Conservation (phyloP, 2,329 filamentous ascomycete species). For the Triangularia setosa region DNA sequence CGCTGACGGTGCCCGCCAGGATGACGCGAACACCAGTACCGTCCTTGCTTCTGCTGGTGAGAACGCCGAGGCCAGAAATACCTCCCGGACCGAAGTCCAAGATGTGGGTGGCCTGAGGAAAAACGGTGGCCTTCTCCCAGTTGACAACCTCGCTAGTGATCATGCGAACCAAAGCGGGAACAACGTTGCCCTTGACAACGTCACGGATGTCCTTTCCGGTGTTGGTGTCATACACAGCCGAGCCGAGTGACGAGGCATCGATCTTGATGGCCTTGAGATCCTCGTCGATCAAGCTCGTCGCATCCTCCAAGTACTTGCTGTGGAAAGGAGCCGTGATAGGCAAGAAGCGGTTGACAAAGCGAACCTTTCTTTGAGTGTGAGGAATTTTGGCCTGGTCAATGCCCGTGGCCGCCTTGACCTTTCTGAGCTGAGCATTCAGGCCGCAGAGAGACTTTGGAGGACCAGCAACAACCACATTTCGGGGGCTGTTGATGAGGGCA, state of each 20-base stretch:
- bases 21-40: slow-evolving; percentile 96
- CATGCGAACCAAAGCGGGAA: slow-evolving; percentile 82
- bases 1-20: slow-evolving; percentile 87
- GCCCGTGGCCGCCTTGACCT: slow-evolving; percentile 96
- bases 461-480: slow-evolving; percentile 94
- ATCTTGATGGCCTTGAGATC: slow-evolving; percentile 83
- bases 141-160: slow-evolving; percentile 93
- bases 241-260: slow-evolving; percentile 66
- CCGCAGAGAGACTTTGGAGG: slow-evolving; percentile 95
- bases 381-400: slow-evolving; percentile 93
- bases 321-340: slow-evolving; percentile 98
- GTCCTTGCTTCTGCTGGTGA: slow-evolving; percentile 99
- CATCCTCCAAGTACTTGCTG: slow-evolving; percentile 85
- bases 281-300: slow-evolving; percentile 76
- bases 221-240: slow-evolving; percentile 86
- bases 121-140: slow-evolving; percentile 93
- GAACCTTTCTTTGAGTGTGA: slow-evolving; percentile 91
- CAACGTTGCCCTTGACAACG: slow-evolving; percentile 69
- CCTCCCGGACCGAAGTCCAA: slow-evolving; percentile 96
- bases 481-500: slow-evolving; percentile 92
- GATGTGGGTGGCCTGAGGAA: slow-evolving; percentile 87
- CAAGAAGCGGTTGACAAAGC: slow-evolving; percentile 94
- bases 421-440: slow-evolving; percentile 89
- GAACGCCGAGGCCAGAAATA: slow-evolving; percentile 89
- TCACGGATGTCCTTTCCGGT: slow-evolving; percentile 79